phyloP scores from a whole-genome alignment of 805 yeast species.

The Sugiyamaella mastotermitis region DNA sequence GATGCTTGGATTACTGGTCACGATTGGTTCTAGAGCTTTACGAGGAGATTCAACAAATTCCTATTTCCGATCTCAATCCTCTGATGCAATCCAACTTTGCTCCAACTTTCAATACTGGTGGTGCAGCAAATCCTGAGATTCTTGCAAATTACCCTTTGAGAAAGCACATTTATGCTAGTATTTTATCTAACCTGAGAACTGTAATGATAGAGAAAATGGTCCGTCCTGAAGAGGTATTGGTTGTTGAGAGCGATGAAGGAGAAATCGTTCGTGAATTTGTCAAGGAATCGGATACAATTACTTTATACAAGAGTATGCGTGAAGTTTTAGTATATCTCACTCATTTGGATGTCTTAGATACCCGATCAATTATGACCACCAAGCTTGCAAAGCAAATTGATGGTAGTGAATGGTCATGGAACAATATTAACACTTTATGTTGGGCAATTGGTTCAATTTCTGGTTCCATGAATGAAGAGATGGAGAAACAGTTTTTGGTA shows the following conservation, averaged over 20 bases:
- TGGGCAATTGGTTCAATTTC: conserved; percentile 99
- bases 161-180: conserved; percentile 72
- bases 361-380: conserved; percentile 88
- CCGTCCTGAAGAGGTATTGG: conserved; percentile 94
- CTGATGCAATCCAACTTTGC: conserved; percentile 54
- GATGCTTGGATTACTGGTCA: conserved; percentile 93
- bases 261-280: conserved; percentile 97
- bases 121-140: conserved; percentile 80
- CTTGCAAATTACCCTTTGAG: conserved; percentile 77
- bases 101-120: conserved; percentile 39
- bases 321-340: conserved; percentile 93
- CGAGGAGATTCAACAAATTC: conserved; percentile 78
- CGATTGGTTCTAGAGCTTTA: conserved; percentile 76
- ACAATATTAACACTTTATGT: conserved; percentile 90
- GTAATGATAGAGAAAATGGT: conserved; percentile 98
- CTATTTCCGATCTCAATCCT: conserved; percentile 64
- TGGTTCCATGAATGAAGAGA: conserved; percentile 97
- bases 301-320: conserved; percentile 89
- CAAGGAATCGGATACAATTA: conserved; percentile 94
- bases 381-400: conserved; percentile 90
- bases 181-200: conserved; percentile 76
- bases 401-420: conserved; percentile 99
- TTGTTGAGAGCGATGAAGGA: conserved; percentile 98
- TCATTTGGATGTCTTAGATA: conserved; percentile 89
- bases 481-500: conserved; percentile 91